A percentile compares a stretch with the other conserved stretches of the same genome.
These are phyloP conservation scores for Grigorovia humatica DNA, from an alignment of 805 yeast genomes.

Conservation along the genomic window DNA sequence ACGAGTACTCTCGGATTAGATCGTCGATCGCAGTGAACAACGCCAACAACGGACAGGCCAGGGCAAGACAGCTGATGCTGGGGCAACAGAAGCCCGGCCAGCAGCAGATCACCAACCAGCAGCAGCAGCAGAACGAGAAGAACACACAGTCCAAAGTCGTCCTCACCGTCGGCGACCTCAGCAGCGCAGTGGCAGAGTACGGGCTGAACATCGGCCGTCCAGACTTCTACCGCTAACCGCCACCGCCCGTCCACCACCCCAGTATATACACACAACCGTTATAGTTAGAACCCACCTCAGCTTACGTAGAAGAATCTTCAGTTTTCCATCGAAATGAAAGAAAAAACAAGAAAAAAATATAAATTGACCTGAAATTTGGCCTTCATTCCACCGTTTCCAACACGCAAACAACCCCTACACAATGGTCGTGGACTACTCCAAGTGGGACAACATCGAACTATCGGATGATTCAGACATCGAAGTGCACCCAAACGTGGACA, in stretches of 20 bases:
- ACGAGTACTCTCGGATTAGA: slow-evolving; percentile 86
- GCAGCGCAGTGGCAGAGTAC: slow-evolving; percentile 87
- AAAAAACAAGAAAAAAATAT: neutral
- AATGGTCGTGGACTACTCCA: slow-evolving; percentile 89
- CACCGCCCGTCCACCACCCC: too few species aligned
- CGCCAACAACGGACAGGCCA: slow-evolving; percentile 73
- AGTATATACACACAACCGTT: too few species aligned
- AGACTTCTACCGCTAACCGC: slow-evolving; percentile 82
- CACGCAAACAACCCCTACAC: too few species aligned
- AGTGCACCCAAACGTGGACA: slow-evolving; percentile 97
- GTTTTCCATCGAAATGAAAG: too few species aligned
- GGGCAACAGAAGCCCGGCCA: slow-evolving; percentile 45
- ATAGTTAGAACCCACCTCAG: too few species aligned
- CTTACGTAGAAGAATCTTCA: too few species aligned
- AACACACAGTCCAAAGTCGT: slow-evolving; percentile 58
- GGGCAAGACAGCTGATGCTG: slow-evolving; percentile 68
- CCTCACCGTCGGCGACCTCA: slow-evolving; percentile 84
- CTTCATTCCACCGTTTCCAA: too few species aligned
- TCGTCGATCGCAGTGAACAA: slow-evolving; percentile 81
- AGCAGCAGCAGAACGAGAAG: slow-evolving; percentile 35
- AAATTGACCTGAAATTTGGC: neutral
- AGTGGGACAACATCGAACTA: slow-evolving; percentile 94
- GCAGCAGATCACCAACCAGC: slow-evolving; percentile 29
- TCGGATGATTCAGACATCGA: slow-evolving; percentile 96
- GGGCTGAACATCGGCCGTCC: slow-evolving; percentile 86